phyloP scores from a whole-genome alignment of 805 yeast genomes.

The Candida ovalis region DNA sequence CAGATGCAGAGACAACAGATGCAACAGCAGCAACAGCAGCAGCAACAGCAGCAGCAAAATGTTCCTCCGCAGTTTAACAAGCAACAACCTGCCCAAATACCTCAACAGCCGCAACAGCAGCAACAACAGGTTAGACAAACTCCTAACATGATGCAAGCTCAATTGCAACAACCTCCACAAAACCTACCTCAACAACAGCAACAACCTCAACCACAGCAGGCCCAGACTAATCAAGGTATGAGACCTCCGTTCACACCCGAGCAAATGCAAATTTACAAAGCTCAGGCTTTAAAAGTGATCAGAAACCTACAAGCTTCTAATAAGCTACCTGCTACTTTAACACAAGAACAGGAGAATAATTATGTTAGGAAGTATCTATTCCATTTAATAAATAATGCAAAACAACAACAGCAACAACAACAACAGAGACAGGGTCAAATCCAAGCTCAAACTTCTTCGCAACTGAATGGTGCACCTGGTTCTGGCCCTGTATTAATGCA shows the following conservation, averaged over 20 bases:
- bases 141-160: slow-evolving; percentile 1
- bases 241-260: slow-evolving; percentile 16
- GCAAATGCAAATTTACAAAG: slow-evolving; percentile 28
- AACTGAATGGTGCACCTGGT: slow-evolving; percentile 13
- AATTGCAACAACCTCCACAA: slow-evolving; percentile 2
- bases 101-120: background rate
- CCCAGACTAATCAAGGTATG: slow-evolving; percentile 3
- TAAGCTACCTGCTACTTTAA: slow-evolving; percentile 28
- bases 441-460: slow-evolving; percentile 20
- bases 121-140: slow-evolving; percentile 4
- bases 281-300: slow-evolving; percentile 33
- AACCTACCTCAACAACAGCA: slow-evolving; percentile 4
- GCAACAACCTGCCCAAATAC: background rate
- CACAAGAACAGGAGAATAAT: slow-evolving; percentile 33
- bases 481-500: slow-evolving; percentile 5
- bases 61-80: slow-evolving; percentile 1
- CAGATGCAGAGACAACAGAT: too few species aligned
- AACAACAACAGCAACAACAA: slow-evolving; percentile 19
- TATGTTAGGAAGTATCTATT: slow-evolving; percentile 32
- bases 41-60: slow-evolving; percentile 22
- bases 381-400: slow-evolving; percentile 23
- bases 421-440: slow-evolving; percentile 20
- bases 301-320: slow-evolving; percentile 33
- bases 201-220: slow-evolving; percentile 6
- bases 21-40: slow-evolving; percentile 11